Conservation (phyloP, 73 alveolate species). For the Breviolum minutum region DNA sequence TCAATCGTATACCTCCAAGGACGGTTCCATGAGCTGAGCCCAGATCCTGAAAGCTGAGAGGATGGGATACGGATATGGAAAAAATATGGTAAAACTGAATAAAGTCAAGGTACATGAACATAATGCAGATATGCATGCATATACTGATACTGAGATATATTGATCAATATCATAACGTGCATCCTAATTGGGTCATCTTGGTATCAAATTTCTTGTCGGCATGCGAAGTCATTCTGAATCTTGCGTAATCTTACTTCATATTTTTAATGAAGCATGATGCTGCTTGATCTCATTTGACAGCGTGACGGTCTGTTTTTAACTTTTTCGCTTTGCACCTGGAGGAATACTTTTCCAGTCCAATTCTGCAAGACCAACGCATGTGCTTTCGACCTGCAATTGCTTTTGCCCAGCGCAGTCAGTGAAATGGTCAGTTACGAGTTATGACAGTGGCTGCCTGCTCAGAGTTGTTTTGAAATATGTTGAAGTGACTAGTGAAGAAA, state of each 20-base stretch:
- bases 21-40: conserved; percentile 84
- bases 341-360: conserved; percentile 66
- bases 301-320: too few relatives aligned
- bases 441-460: not conserved
- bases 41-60: conserved; percentile 20
- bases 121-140: too few relatives aligned
- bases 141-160: too few relatives aligned
- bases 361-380: conserved; percentile 87
- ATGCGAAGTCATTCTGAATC: too few relatives aligned
- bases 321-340: not conserved
- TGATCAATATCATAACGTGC: too few relatives aligned
- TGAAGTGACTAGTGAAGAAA: not conserved
- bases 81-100: not conserved
- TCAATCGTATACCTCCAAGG: conserved; percentile 56
- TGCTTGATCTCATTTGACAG: too few relatives aligned
- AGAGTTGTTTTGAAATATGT: not conserved
- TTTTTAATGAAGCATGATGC: too few relatives aligned
- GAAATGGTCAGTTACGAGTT: not conserved
- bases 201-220: too few relatives aligned
- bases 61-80: not conserved
- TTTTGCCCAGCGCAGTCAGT: not conserved
- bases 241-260: too few relatives aligned
- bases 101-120: too few relatives aligned
- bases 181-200: not conserved
- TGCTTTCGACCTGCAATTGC: conserved; percentile 57